Conservation (phyloP, 441 rosid species). For the Metrosideros polymorpha region DNA sequence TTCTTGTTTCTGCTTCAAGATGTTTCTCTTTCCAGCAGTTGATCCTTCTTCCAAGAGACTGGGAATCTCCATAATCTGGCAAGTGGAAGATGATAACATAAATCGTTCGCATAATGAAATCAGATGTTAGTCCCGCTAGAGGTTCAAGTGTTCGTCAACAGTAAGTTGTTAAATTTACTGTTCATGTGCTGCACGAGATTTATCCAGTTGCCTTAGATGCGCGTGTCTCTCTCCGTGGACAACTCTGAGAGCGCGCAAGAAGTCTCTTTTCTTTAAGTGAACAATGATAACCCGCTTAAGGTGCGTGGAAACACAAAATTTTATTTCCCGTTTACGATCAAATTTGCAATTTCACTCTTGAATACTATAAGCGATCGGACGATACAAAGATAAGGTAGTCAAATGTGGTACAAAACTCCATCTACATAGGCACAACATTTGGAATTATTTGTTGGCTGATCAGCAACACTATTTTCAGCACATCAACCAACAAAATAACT, state of each 20-base stretch:
- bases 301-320: neutral
- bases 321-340: neutral
- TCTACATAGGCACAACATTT: neutral
- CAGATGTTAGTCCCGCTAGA: neutral
- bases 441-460: neutral
- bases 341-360: neutral
- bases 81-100: neutral
- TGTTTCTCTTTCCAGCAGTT: conserved; percentile 40
- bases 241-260: neutral
- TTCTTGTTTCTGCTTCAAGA: conserved; percentile 60
- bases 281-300: neutral
- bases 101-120: neutral
- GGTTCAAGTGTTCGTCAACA: neutral
- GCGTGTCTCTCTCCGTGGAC: neutral
- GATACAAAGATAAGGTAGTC: neutral
- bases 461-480: neutral
- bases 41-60: conserved; percentile 90
- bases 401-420: neutral
- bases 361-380: neutral
- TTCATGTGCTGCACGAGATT: neutral
- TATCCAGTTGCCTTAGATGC: neutral
- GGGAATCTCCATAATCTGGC: conserved; percentile 83
- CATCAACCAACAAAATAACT: neutral
- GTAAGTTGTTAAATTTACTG: neutral
- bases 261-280: neutral